These are phyloP conservation scores for Chondrus crispus DNA, from an alignment of 23 red algal genomes.

Conservation along the genomic window DNA sequence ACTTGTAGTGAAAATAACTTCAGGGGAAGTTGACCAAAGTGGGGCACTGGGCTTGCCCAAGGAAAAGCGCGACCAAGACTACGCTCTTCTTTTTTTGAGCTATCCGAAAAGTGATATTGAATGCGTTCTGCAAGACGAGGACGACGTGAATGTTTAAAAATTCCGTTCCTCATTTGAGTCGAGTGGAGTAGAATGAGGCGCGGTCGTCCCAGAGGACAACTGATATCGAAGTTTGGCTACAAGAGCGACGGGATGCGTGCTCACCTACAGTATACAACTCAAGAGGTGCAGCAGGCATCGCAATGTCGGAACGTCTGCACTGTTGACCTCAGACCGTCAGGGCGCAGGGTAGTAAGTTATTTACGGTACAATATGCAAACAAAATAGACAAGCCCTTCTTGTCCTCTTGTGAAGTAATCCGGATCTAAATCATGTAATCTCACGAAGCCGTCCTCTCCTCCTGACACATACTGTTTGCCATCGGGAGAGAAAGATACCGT, in stretches of 20 bases:
- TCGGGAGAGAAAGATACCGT: slow-evolving; percentile 87
- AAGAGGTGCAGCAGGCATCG: too few species aligned
- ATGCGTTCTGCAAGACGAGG: slow-evolving; percentile 83
- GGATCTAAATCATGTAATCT: slow-evolving; percentile 93
- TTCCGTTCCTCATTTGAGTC: slow-evolving; percentile 86
- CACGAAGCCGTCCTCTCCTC: slow-evolving; percentile 97
- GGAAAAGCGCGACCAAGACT: slow-evolving; percentile 76
- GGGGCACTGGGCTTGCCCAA: slow-evolving; percentile 82
- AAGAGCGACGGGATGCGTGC: too few species aligned
- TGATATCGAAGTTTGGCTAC: too few species aligned
- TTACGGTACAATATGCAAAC: not conserved
- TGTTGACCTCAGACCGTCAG: not conserved
- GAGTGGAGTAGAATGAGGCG: slow-evolving; percentile 91
- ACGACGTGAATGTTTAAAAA: slow-evolving; percentile 95
- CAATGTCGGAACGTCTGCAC: too few species aligned
- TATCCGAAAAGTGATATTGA: slow-evolving; percentile 82
- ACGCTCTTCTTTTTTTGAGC: slow-evolving; percentile 87
- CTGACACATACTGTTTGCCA: slow-evolving; percentile 79
- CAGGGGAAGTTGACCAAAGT: slow-evolving; percentile 60
- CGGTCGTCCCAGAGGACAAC: slow-evolving; percentile 82
- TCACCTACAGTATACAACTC: too few species aligned
- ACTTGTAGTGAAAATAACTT: slow-evolving; percentile 64
- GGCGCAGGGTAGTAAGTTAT: not conserved
- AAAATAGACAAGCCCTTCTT: slow-evolving; percentile 56
- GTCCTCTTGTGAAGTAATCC: slow-evolving; percentile 75